Evolutionary conservation across 768 basidiomycete species (phyloP).

Genomic region (Daedaleopsis nitida): DNA sequence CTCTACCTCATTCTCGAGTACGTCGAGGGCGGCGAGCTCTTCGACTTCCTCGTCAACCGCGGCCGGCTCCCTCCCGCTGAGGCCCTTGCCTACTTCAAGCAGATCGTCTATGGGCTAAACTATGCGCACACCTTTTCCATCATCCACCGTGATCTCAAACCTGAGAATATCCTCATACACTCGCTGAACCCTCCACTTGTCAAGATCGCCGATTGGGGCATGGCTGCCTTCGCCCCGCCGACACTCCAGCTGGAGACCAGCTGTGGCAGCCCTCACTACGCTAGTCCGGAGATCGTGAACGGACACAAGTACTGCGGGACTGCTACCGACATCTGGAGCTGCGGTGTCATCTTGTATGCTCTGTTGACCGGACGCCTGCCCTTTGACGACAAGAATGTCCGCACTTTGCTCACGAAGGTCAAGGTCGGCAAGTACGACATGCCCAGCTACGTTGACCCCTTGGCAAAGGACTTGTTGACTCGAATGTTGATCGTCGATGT

Average conservation of each 20-base stretch:
- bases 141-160: slow-evolving; percentile 97
- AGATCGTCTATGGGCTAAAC: slow-evolving; percentile 92
- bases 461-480: slow-evolving; percentile 80
- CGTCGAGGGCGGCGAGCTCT: slow-evolving; percentile 94
- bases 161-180: slow-evolving; percentile 94
- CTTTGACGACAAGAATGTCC: slow-evolving; percentile 90
- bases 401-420: slow-evolving; percentile 79
- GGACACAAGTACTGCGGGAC: slow-evolving; percentile 88
- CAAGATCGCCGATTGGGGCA: slow-evolving; percentile 98
- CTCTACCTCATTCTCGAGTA: slow-evolving; percentile 94
- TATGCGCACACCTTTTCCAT: slow-evolving; percentile 98
- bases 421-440: slow-evolving; percentile 84
- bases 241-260: slow-evolving; percentile 87
- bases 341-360: slow-evolving; percentile 91
- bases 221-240: slow-evolving; percentile 94
- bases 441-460: slow-evolving; percentile 77
- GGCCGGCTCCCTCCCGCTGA: slow-evolving; percentile 80
- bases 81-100: slow-evolving; percentile 91
- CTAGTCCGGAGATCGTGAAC: slow-evolving; percentile 94
- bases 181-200: slow-evolving; percentile 78
- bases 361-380: slow-evolving; percentile 89
- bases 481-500: slow-evolving; percentile 92
- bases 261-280: slow-evolving; percentile 97
- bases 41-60: slow-evolving; percentile 91
- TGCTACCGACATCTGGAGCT: slow-evolving; percentile 95